Conservation (phyloP, 2,329 filamentous ascomycete species). For the Colletotrichum paranaense region DNA sequence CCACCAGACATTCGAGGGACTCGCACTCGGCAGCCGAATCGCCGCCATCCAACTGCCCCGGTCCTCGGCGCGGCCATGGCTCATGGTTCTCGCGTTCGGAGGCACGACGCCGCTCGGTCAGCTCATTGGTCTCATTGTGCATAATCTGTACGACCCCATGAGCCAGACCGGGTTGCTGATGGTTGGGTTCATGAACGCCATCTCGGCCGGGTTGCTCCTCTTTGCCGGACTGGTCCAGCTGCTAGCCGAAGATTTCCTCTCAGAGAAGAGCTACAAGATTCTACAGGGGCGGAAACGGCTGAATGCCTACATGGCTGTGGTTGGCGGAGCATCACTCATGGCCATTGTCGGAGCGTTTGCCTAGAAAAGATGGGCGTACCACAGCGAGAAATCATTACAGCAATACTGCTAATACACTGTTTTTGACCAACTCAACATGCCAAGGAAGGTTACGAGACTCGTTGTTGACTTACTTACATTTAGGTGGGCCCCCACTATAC, state of each 20-base stretch:
- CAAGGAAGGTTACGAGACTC: too few species aligned
- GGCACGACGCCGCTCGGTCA: constrained; percentile 74
- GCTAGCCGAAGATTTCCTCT: constrained; percentile 85
- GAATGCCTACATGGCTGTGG: constrained; percentile 72
- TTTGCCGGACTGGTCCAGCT: constrained; percentile 89
- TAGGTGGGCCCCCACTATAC: too few species aligned
- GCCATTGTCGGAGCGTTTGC: constrained; percentile 79
- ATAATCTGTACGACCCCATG: constrained; percentile 83
- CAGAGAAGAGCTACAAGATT: constrained; percentile 78
- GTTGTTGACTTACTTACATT: too few species aligned
- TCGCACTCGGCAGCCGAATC: constrained; percentile 87
- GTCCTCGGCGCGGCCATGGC: constrained; percentile 80
- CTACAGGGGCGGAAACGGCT: constrained; percentile 71
- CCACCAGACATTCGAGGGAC: constrained; percentile 89
- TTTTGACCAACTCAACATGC: neutral
- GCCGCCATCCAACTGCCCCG: constrained; percentile 83
- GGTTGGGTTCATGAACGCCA: constrained; percentile 89
- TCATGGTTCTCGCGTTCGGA: constrained; percentile 82
- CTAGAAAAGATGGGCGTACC: constrained; percentile 46
- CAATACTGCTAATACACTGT: neutral
- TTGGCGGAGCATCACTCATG: constrained; percentile 75
- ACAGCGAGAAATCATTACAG: neutral
- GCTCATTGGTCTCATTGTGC: constrained; percentile 79
- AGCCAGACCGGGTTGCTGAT: constrained; percentile 81
- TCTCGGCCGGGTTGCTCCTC: constrained; percentile 82